phyloP scores from a whole-genome alignment of 768 basidiomycete species.

The Clitopilus hobsonii region DNA sequence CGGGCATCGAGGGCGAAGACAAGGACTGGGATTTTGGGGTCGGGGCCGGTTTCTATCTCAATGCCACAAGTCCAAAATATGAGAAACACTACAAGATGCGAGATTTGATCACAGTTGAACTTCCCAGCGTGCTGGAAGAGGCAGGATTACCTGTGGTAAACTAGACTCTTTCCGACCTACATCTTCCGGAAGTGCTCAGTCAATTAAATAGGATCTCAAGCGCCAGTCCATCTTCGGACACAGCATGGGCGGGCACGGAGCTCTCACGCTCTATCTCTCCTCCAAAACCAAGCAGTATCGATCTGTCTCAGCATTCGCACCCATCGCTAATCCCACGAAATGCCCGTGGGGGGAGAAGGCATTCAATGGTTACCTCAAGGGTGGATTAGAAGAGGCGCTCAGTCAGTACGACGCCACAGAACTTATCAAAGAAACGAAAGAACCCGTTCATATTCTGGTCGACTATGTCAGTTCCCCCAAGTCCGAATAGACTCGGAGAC shows the following conservation, averaged over 20 bases:
- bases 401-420: slow-evolving; percentile 79
- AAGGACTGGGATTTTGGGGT: slow-evolving; percentile 89
- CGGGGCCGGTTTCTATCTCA: slow-evolving; percentile 95
- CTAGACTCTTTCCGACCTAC: slow-evolving; percentile 16
- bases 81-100: slow-evolving; percentile 85
- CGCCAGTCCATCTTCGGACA: slow-evolving; percentile 92
- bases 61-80: slow-evolving; percentile 77
- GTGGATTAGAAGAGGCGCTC: slow-evolving; percentile 73
- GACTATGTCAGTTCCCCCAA: slow-evolving; percentile 62
- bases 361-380: slow-evolving; percentile 78
- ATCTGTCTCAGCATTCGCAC: slow-evolving; percentile 87
- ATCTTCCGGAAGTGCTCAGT: not conserved
- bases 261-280: slow-evolving; percentile 83
- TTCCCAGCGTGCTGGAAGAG: slow-evolving; percentile 73
- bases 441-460: slow-evolving; percentile 72
- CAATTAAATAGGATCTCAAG: slow-evolving; percentile 61
- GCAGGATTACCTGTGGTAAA: slow-evolving; percentile 72
- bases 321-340: slow-evolving; percentile 80
- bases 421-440: slow-evolving; percentile 60
- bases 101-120: slow-evolving; percentile 76
- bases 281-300: slow-evolving; percentile 69
- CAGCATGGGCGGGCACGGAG: slow-evolving; percentile 97
- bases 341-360: slow-evolving; percentile 93
- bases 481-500: not conserved
- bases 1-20: slow-evolving; percentile 78